Percentiles rank a stretch among this genome's conserved stretches.
phyloP scores from a whole-genome alignment of 257 asterid species.

The Fraxinus anomala region DNA sequence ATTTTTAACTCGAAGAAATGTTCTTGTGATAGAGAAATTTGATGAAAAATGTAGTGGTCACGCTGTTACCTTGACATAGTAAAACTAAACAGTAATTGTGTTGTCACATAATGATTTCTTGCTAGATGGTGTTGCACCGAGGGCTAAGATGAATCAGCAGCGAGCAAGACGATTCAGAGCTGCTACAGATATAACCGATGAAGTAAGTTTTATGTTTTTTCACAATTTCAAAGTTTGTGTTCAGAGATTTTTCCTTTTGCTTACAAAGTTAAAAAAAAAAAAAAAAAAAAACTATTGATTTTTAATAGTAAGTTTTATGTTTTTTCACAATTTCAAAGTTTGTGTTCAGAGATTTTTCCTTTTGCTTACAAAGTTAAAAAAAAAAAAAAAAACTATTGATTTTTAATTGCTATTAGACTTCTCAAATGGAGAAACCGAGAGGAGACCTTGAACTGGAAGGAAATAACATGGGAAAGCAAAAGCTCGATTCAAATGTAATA shows the following conservation, averaged over 20 bases:
- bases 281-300: constrained; percentile 6
- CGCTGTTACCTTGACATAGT: neutral
- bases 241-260: neutral
- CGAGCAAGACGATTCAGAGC: constrained; percentile 64
- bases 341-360: neutral
- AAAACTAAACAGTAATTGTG: neutral
- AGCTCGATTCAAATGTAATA: constrained; percentile 67
- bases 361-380: neutral
- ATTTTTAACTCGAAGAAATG: neutral
- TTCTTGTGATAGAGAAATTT: neutral
- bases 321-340: constrained; percentile 15
- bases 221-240: neutral
- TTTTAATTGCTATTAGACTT: constrained; percentile 38
- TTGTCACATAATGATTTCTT: constrained; percentile 4
- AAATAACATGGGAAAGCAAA: constrained; percentile 16
- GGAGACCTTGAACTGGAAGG: constrained; percentile 12
- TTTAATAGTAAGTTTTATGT: constrained; percentile 34
- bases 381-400: constrained; percentile 6
- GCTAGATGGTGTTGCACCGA: constrained; percentile 69
- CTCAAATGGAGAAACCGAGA: constrained; percentile 26
- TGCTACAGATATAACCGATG: constrained; percentile 48
- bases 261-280: neutral
- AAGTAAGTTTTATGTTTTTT: constrained; percentile 37
- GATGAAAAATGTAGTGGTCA: neutral
- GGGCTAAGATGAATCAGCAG: constrained; percentile 74